Evolutionary conservation across 805 yeast species (phyloP), one percentile per base, ranked within the genome.

Genomic region (Zygosaccharomyces rouxii): DNA sequence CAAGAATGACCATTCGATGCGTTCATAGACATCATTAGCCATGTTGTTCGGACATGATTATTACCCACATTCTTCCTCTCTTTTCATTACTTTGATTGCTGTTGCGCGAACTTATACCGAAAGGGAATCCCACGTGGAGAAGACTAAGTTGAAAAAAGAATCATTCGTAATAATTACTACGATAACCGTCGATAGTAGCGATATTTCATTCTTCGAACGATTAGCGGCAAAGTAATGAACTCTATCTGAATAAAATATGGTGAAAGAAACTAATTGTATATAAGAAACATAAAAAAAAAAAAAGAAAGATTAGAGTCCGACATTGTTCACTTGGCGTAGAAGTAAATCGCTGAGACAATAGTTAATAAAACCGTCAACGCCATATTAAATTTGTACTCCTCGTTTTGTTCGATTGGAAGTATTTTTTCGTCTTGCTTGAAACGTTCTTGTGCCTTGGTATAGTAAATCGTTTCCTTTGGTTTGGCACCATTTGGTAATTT

Each of bases 401-500:
- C 69, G 18, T 61, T 59, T 38, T 53, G 52, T 22, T 54, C 56
- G 7, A 52, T 40, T 16, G 60, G 56, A 2, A 42, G 28, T 21
- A 65, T 50, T 25, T 62, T 59, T 6, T 58, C 56, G 54, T 79
- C 84, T 44, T 70, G 64, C 29, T 60, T 51, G 23, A 72, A 58
- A 63, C 84, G 75, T 47, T 73, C 63, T 35, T 64, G 57, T 26
- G 79, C 75, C 53, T 71, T 72, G 44, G 66, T 58, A 46, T 66
- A 69, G 13, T 69, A 54, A 40, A 55, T 62, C 7, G 74, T 69
- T 47, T 65, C 57, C 42, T 67, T 65, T 52, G 75, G 72, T 30
- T 64, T 67, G 35, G 75, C 78, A 18, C 84, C 83, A 5, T 50
- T 47, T 38, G 90, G 90, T 45, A 83, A 62, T 48, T 83, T 73